phyloP scores from a whole-genome alignment of 164 flowering plant genomes.

The Vitis amurensis region DNA sequence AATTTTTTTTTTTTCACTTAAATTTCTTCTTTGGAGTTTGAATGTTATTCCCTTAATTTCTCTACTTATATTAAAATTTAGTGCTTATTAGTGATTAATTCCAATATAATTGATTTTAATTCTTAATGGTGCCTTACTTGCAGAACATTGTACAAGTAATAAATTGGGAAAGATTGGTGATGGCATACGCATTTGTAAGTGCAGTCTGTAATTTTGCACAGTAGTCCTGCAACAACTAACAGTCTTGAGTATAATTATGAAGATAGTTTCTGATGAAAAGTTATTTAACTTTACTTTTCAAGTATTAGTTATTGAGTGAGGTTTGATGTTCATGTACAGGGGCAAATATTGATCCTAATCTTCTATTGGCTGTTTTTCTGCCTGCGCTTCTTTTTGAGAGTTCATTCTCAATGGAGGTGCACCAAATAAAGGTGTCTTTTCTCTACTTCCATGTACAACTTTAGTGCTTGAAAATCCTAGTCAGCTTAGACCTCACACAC shows the following conservation, averaged over 20 bases:
- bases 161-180: slow-evolving; percentile 75
- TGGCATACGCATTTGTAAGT: slow-evolving; percentile 92
- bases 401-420: slow-evolving; percentile 93
- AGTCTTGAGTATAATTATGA: too few species aligned
- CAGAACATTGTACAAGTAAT: slow-evolving; percentile 84
- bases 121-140: slow-evolving; percentile 1
- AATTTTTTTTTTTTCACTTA: too few species aligned
- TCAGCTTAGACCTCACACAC: too few species aligned
- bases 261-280: too few species aligned
- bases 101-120: too few species aligned
- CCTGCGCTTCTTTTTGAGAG: slow-evolving; percentile 98
- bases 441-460: not conserved
- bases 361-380: slow-evolving; percentile 88
- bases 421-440: slow-evolving; percentile 85
- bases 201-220: not conserved
- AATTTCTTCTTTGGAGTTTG: too few species aligned
- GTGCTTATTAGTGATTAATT: too few species aligned
- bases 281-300: not conserved
- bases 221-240: not conserved
- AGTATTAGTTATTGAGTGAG: not conserved
- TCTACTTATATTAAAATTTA: too few species aligned
- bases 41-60: too few species aligned
- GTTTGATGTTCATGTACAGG: slow-evolving; percentile 46
- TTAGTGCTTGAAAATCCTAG: not conserved
- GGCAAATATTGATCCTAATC: slow-evolving; percentile 84